Base-by-base conservation (phyloP, 176 grass and related monocot genomes). In the Microstegium vimineum region DNA sequence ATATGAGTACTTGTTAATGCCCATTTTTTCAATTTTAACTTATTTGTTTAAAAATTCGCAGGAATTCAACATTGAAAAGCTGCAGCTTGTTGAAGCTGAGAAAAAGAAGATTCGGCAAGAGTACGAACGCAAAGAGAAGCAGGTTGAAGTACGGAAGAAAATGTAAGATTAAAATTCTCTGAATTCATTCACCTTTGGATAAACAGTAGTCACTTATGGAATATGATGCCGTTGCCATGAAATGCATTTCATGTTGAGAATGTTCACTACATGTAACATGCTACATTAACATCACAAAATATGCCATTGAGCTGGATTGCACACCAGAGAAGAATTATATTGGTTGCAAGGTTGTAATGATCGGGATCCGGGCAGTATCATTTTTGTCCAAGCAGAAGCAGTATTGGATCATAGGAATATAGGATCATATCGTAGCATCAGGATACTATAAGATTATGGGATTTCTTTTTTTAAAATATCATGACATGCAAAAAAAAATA, bases 1-100 rank as follows among this genome's bases (percentile, higher is more conserved):
- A 32, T 66, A 4, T 6, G 25, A 1, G 1, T 66, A 40, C 74
- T 45, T 83, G 16, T 74, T 42, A 46, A 20, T 66, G 15, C 2
- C 8, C 23, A 8, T 22, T 81, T 62, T 63, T 37, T 62, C 31
- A 64, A 15, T 60, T 26, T 14, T 26, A 65, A 66, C 30, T 68
- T 81, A 62, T 61, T 51, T 81, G 15, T 54, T 52, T 60, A 68
- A 79, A 9, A 73, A 72, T 34, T 27, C 32, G n/a, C 77, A 99
- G 97, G 97, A 99, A 73, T 99, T 99, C 75, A 99, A 95, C 89
- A 99, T 99, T 26, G 97, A 99, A 82, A 99, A 99, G 83, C 56
- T 99, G 59, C 97, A 99, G 80, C 93, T 99, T 87, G 91, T 99
- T 86, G 96, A 99, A 82, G 96, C 93, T 54, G 96, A 99, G 84